These are phyloP conservation scores for Ascochyta viciae-villosae DNA, from an alignment of 2,329 filamentous ascomycete species.

Conservation along the genomic window DNA sequence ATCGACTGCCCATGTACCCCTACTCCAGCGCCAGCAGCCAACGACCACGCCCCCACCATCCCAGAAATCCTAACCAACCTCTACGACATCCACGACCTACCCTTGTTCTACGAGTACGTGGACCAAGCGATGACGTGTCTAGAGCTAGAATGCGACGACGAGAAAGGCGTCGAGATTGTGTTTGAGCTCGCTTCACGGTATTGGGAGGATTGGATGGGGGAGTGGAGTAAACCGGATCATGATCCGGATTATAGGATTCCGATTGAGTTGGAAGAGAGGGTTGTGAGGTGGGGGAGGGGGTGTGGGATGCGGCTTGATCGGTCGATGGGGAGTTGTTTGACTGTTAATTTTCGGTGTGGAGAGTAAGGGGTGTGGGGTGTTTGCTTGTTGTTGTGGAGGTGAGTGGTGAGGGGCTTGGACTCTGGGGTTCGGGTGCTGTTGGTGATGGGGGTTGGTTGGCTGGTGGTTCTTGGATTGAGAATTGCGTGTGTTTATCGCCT, in stretches of 20 bases:
- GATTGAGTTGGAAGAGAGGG: constrained; percentile 2
- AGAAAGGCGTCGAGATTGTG: constrained; percentile 1
- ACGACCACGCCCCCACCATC: neutral
- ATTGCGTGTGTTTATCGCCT: too few species aligned
- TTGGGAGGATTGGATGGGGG: constrained; percentile 12
- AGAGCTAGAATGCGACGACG: neutral
- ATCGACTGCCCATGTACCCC: neutral
- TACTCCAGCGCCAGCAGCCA: too few species aligned
- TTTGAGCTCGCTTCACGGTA: neutral
- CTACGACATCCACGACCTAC: constrained; percentile 9
- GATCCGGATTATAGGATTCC: constrained; percentile 3
- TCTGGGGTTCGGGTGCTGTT: too few species aligned
- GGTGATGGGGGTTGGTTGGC: too few species aligned
- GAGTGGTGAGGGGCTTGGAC: too few species aligned
- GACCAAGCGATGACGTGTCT: neutral
- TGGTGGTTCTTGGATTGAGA: too few species aligned
- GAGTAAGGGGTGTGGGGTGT: neutral
- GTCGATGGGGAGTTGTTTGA: constrained; percentile 6
- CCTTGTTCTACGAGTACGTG: neutral
- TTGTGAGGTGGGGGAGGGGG: constrained; percentile 4
- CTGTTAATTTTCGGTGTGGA: constrained; percentile 7
- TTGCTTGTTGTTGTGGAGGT: too few species aligned
- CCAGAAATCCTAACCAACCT: neutral
- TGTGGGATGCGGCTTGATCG: constrained; percentile 9
- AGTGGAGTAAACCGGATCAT: constrained; percentile 8